Percentiles rank a stretch among this genome's conserved stretches.
Conservation (phyloP, 2,329 filamentous ascomycete genomes). For the Coniochaeta pulveracea region DNA sequence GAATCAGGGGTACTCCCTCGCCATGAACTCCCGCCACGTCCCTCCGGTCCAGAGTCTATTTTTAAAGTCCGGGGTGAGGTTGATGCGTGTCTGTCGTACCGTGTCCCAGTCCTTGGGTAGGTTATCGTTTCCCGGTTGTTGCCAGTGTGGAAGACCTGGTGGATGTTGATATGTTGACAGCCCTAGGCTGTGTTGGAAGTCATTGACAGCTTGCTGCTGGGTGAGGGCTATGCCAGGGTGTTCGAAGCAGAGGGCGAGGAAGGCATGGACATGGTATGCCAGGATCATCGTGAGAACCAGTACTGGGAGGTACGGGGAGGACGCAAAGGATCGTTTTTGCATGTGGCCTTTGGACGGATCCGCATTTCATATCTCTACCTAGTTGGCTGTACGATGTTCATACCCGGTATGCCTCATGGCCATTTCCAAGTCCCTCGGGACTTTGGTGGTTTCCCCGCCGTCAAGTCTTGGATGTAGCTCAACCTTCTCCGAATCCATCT, state of each 20-base stretch:
- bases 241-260: conserved; percentile 12
- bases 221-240: conserved; percentile 13
- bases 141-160: conserved; percentile 17
- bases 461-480: too few relatives aligned
- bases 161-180: conserved; percentile 6
- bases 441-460: too few relatives aligned
- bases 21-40: conserved; percentile 58
- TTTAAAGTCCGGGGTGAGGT: neutral
- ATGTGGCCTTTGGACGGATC: too few relatives aligned
- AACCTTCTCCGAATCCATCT: too few relatives aligned
- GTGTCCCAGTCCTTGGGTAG: neutral
- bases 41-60: conserved; percentile 63
- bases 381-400: too few relatives aligned
- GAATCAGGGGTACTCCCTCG: conserved; percentile 65
- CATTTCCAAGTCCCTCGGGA: too few relatives aligned
- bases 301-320: too few relatives aligned
- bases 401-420: too few relatives aligned
- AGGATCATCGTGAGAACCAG: too few relatives aligned
- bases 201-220: conserved; percentile 9
- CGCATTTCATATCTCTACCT: too few relatives aligned
- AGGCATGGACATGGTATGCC: too few relatives aligned
- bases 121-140: conserved; percentile 8
- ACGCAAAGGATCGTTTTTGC: too few relatives aligned
- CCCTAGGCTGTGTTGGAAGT: conserved; percentile 6
- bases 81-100: conserved; percentile 3